Percentiles rank a stretch among this genome's conserved stretches.
Conservation (phyloP, 768 basidiomycete genomes). For the Sporobolomyces pararoseus region DNA sequence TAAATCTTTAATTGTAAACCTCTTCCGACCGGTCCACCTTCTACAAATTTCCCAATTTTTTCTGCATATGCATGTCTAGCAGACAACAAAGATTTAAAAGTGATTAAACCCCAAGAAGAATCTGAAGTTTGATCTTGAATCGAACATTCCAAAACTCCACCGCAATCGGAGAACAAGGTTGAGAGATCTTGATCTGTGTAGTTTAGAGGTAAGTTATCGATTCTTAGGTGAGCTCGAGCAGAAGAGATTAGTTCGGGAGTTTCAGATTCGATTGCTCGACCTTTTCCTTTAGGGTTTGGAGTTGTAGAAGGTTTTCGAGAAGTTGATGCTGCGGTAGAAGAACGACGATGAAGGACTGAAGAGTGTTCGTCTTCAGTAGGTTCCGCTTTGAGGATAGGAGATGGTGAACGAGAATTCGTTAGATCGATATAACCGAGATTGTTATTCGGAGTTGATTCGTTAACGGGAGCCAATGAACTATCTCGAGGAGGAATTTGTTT, state of each 20-base stretch:
- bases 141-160: conserved; percentile 12
- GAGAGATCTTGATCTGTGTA: neutral
- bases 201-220: conserved; percentile 20
- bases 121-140: neutral
- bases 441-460: neutral
- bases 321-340: neutral
- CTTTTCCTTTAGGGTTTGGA: neutral
- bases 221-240: conserved; percentile 14
- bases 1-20: conserved; percentile 25
- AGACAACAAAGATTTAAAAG: neutral
- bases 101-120: conserved; percentile 9
- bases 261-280: neutral
- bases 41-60: neutral
- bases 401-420: conserved; percentile 20
- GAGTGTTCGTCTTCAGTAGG: neutral
- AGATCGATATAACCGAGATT: conserved; percentile 15
- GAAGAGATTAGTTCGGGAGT: neutral
- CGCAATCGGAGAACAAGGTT: neutral
- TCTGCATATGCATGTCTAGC: conserved; percentile 14
- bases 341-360: neutral
- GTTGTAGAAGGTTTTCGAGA: conserved; percentile 2
- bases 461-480: neutral
- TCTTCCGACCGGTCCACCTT: neutral
- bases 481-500: neutral
- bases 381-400: conserved; percentile 12